Percentiles rank a stretch among this genome's conserved stretches.
phyloP scores from a whole-genome alignment of 768 basidiomycete species.

The Pluteus cervinus region DNA sequence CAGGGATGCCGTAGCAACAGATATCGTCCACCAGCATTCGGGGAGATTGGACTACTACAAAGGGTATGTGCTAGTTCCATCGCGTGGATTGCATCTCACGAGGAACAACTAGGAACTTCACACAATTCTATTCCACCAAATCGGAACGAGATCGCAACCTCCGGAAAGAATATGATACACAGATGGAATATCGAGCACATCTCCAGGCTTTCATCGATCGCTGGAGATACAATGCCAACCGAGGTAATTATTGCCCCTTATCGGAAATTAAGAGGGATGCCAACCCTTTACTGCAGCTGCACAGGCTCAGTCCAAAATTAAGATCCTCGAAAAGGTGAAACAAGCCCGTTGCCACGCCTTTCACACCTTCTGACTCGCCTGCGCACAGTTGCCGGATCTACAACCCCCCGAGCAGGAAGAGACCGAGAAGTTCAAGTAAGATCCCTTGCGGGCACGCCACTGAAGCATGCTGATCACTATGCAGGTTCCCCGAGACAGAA shows the following conservation, averaged over 20 bases:
- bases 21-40: conserved; percentile 96
- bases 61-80: conserved; percentile 45
- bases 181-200: conserved; percentile 93
- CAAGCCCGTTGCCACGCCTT: neutral
- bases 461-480: neutral
- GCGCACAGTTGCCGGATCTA: conserved; percentile 74
- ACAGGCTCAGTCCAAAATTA: conserved; percentile 78
- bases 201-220: conserved; percentile 97
- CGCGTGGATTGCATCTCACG: neutral
- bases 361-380: conserved; percentile 2
- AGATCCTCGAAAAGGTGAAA: conserved; percentile 67
- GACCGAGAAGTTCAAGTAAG: conserved; percentile 84
- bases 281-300: conserved; percentile 46
- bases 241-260: conserved; percentile 35
- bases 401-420: conserved; percentile 92
- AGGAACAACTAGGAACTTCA: conserved; percentile 67
- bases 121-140: conserved; percentile 98
- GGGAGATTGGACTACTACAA: conserved; percentile 95
- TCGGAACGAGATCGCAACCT: conserved; percentile 89
- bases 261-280: neutral
- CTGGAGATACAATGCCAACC: conserved; percentile 97
- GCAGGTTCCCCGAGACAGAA: conserved; percentile 89
- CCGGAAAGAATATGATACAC: conserved; percentile 92
- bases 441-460: neutral
- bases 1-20: conserved; percentile 93